A percentile compares a stretch with the other conserved stretches of the same genome.
Conservation (phyloP, 2,329 filamentous ascomycete species). For the Hypocreales sp. region DNA sequence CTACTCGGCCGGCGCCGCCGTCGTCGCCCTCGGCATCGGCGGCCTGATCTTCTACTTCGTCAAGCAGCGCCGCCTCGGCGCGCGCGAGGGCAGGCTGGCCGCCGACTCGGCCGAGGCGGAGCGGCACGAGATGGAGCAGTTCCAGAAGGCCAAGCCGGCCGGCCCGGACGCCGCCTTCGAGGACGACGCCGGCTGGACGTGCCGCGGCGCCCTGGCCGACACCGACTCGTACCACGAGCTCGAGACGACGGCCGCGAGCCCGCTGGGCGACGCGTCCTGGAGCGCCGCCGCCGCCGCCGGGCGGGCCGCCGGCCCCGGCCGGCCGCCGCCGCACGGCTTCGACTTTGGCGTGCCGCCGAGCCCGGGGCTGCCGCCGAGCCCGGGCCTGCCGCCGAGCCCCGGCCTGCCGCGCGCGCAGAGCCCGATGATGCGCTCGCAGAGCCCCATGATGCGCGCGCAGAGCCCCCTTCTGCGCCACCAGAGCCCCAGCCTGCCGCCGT, state of each 20-base stretch:
- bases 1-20: constrained; percentile 29
- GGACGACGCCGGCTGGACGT: constrained; percentile 5
- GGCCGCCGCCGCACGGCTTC: constrained; percentile 5
- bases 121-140: constrained; percentile 33
- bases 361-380: neutral
- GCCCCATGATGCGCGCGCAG: neutral
- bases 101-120: constrained; percentile 28
- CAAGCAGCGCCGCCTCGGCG: constrained; percentile 36
- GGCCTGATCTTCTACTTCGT: constrained; percentile 36
- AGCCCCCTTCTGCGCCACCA: neutral
- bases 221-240: constrained; percentile 6
- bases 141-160: constrained; percentile 28
- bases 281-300: constrained; percentile 2
- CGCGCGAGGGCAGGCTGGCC: constrained; percentile 31
- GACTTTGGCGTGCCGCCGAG: constrained; percentile 6
- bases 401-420: constrained; percentile 1
- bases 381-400: neutral
- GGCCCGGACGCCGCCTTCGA: constrained; percentile 9
- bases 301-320: constrained; percentile 1
- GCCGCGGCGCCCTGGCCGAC: constrained; percentile 3
- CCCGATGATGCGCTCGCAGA: no score
- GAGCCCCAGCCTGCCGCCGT: constrained; percentile 2
- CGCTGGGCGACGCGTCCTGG: constrained; percentile 5
- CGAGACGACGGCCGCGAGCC: constrained; percentile 5
- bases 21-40: constrained; percentile 24